Evolutionary conservation across 495 filamentous ascomycete species (phyloP).

Genomic region (Massariosphaeria phaeospora): DNA sequence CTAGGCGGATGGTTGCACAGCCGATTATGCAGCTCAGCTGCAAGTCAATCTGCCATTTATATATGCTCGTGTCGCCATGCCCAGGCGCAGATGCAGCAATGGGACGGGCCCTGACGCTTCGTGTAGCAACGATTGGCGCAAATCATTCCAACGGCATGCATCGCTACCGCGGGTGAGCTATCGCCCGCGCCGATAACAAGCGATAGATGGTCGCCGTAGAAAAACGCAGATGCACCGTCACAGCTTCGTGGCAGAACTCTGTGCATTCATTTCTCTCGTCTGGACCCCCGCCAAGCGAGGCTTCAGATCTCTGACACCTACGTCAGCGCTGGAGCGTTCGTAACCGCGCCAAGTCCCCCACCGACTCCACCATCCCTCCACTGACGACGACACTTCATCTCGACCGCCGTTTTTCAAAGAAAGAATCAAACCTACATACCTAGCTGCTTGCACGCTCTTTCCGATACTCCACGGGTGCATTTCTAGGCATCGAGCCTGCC

Average conservation of each 20-base stretch:
- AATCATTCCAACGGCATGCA: conserved; percentile 17
- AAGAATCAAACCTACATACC: neutral
- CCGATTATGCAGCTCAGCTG: too few relatives aligned
- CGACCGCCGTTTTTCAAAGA: neutral
- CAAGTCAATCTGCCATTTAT: too few relatives aligned
- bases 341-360: conserved; percentile 5
- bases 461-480: neutral
- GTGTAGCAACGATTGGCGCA: conserved; percentile 24
- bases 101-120: conserved; percentile 18
- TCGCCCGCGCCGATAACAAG: conserved; percentile 1
- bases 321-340: conserved; percentile 16
- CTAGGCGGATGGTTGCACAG: too few relatives aligned
- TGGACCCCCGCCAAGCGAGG: neutral
- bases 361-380: conserved; percentile 6
- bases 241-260: too few relatives aligned
- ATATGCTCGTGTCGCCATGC: neutral
- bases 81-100: conserved; percentile 11
- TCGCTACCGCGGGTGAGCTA: conserved; percentile 10
- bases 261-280: neutral
- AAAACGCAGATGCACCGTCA: too few relatives aligned
- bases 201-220: too few relatives aligned
- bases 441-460: neutral
- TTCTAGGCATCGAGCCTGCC: neutral
- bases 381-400: neutral
- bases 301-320: neutral